Evolutionary conservation across 176 grass and related monocot genomes (phyloP).

Genomic region (Phoenix roebelenii): DNA sequence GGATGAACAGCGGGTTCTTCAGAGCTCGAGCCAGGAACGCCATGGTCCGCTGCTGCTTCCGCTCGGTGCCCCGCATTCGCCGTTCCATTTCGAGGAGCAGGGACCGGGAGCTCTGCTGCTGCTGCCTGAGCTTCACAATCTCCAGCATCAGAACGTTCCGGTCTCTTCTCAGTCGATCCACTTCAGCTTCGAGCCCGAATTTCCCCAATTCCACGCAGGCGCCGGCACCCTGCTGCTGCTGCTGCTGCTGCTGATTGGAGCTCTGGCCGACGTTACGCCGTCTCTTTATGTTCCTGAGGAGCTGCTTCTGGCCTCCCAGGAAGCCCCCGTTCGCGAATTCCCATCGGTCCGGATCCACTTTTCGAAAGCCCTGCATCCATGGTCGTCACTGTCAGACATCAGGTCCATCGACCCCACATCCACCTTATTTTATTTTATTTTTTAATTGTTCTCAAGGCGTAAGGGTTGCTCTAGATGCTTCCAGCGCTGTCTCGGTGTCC

Average conservation of each 20-base stretch:
- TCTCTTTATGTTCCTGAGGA: conserved; percentile 9
- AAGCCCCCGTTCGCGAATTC: conserved; percentile 9
- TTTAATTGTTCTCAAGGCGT: too few species aligned
- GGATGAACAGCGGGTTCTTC: conserved; percentile 2
- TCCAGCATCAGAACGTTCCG: conserved; percentile 16
- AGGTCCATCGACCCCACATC: too few species aligned
- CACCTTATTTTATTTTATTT: too few species aligned
- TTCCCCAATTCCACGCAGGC: not conserved
- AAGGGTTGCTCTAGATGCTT: too few species aligned
- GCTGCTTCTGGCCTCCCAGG: conserved; percentile 6
- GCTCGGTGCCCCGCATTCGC: conserved; percentile 14
- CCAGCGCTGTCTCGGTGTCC: too few species aligned
- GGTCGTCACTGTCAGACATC: not conserved
- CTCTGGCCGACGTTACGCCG: conserved; percentile 8
- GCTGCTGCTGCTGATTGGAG: conserved; percentile 4
- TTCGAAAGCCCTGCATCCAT: conserved; percentile 10
- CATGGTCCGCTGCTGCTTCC: conserved; percentile 16
- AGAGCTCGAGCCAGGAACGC: conserved; percentile 8
- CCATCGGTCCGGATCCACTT: conserved; percentile 11
- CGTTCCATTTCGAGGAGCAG: conserved; percentile 17
- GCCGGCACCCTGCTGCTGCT: not conserved
- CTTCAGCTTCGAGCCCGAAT: conserved; percentile 12
- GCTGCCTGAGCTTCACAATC: conserved; percentile 20
- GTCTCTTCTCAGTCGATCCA: conserved; percentile 3
- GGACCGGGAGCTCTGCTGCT: conserved; percentile 15